Evolutionary conservation across 2,329 filamentous ascomycete species (phyloP).

Genomic region (Colletotrichum noveboracense): DNA sequence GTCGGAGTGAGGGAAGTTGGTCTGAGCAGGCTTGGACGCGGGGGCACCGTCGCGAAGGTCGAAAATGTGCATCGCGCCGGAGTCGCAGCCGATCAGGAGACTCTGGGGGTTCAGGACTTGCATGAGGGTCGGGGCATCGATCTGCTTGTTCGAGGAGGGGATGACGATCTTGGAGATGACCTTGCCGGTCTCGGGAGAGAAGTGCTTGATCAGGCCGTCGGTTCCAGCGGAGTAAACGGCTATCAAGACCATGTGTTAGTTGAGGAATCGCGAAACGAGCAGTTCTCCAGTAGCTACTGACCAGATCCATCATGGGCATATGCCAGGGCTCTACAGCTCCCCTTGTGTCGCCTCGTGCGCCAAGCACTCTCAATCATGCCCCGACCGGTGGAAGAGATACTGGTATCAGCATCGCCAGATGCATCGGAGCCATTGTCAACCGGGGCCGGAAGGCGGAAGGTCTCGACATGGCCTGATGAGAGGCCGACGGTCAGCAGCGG

Average conservation of each 20-base stretch:
- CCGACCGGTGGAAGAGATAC: conserved; percentile 64
- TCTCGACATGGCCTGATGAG: conserved; percentile 83
- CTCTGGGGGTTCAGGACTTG: conserved; percentile 87
- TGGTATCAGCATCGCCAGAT: conserved; percentile 54
- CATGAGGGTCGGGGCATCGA: conserved; percentile 81
- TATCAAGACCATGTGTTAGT: conserved; percentile 32
- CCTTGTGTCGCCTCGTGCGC: conserved; percentile 90
- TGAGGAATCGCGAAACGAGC: background rate
- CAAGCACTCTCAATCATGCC: conserved; percentile 83
- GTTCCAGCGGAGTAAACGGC: conserved; percentile 69
- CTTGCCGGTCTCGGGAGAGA: conserved; percentile 62
- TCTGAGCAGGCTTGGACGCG: conserved; percentile 72
- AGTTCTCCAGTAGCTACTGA: conserved; percentile 45
- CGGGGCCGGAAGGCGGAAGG: conserved; percentile 71
- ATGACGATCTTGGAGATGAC: conserved; percentile 85
- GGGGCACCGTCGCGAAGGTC: conserved; percentile 74
- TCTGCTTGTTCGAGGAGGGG: conserved; percentile 57
- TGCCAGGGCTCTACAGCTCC: conserved; percentile 82
- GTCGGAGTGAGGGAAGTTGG: conserved; percentile 87
- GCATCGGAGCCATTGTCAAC: conserved; percentile 55
- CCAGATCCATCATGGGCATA: conserved; percentile 81
- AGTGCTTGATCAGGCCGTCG: conserved; percentile 62
- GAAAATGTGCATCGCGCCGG: conserved; percentile 85
- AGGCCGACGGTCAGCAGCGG: conserved; percentile 88
- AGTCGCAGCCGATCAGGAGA: conserved; percentile 89